A percentile compares a stretch with the other conserved stretches of the same genome.
phyloP scores from a whole-genome alignment of 208 protist genomes.

The Blechomonas ayalai region DNA sequence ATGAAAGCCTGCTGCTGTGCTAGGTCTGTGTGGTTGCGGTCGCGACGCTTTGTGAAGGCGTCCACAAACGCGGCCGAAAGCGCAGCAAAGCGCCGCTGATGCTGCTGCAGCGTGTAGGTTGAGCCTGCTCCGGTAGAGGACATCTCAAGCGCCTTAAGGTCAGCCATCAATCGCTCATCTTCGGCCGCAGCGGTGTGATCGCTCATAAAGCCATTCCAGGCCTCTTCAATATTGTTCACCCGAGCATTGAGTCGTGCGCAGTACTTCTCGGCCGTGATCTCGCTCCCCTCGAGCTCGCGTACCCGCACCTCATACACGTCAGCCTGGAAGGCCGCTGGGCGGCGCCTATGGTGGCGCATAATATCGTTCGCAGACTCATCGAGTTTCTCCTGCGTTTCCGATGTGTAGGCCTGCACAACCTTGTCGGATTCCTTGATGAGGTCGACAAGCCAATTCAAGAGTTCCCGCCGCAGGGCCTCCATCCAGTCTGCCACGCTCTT shows the following conservation, averaged over 20 bases:
- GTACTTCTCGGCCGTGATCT: slow-evolving; percentile 41
- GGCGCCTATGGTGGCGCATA: slow-evolving; percentile 70
- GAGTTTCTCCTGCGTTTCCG: slow-evolving; percentile 15
- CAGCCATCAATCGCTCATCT: slow-evolving; percentile 27
- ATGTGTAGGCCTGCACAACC: slow-evolving; percentile 21
- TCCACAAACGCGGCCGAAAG: slow-evolving; percentile 36
- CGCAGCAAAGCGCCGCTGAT: slow-evolving; percentile 36
- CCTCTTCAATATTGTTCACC: slow-evolving; percentile 25
- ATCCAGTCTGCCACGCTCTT: slow-evolving; percentile 19
- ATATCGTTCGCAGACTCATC: slow-evolving; percentile 53
- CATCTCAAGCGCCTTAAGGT: slow-evolving; percentile 12
- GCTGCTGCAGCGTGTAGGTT: slow-evolving; percentile 23
- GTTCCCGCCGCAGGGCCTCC: slow-evolving; percentile 28
- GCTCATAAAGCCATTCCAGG: slow-evolving; percentile 21
- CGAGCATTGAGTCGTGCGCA: slow-evolving; percentile 44
- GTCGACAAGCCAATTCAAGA: slow-evolving; percentile 27
- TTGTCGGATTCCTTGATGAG: slow-evolving; percentile 14
- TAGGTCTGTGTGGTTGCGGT: slow-evolving; percentile 15
- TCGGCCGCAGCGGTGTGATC: slow-evolving; percentile 16
- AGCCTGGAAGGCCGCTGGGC: slow-evolving; percentile 70
- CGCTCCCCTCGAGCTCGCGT: slow-evolving; percentile 57
- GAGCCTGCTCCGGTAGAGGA: slow-evolving; percentile 18
- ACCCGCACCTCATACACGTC: slow-evolving; percentile 70
- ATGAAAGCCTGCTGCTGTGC: slow-evolving; percentile 30
- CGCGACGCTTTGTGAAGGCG: slow-evolving; percentile 25